Percentiles rank a stretch among this genome's conserved stretches.
Conservation (phyloP, 805 yeast genomes). For the Metschnikowia rubicola region DNA sequence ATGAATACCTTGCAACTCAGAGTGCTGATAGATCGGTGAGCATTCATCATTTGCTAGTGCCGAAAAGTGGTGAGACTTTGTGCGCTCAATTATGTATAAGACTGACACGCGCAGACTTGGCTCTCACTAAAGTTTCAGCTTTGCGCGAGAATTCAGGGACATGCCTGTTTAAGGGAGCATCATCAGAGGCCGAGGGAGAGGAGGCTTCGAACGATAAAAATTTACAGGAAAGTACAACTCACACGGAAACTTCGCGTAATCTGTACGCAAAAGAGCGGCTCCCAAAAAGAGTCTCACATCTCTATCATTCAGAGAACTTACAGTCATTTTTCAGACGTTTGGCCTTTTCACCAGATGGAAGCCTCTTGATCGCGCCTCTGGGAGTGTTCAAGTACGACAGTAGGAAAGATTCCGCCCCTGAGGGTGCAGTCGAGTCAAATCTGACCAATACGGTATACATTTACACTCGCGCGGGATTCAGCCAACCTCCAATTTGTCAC, state of each 20-base stretch:
- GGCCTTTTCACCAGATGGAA: conserved; percentile 88
- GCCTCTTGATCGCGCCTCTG: conserved; percentile 70
- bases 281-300: conserved; percentile 16
- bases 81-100: conserved; percentile 34
- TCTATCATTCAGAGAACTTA: conserved; percentile 83
- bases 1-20: conserved; percentile 77
- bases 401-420: conserved; percentile 5
- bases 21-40: conserved; percentile 84
- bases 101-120: conserved; percentile 56
- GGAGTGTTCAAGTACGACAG: conserved; percentile 46
- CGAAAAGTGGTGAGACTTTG: conserved; percentile 25
- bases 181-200: not conserved
- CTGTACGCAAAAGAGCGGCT: not conserved
- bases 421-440: conserved; percentile 4
- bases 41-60: conserved; percentile 26
- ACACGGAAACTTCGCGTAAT: conserved; percentile 19
- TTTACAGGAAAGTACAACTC: not conserved
- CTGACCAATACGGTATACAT: conserved; percentile 70
- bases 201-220: not conserved
- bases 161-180: not conserved
- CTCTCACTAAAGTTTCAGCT: conserved; percentile 19
- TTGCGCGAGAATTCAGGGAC: not conserved
- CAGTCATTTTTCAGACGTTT: conserved; percentile 88
- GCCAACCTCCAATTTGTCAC: conserved; percentile 69
- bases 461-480: conserved; percentile 67